Conservation (phyloP, 495 filamentous ascomycete genomes). For the Penicillium cinerascens region DNA sequence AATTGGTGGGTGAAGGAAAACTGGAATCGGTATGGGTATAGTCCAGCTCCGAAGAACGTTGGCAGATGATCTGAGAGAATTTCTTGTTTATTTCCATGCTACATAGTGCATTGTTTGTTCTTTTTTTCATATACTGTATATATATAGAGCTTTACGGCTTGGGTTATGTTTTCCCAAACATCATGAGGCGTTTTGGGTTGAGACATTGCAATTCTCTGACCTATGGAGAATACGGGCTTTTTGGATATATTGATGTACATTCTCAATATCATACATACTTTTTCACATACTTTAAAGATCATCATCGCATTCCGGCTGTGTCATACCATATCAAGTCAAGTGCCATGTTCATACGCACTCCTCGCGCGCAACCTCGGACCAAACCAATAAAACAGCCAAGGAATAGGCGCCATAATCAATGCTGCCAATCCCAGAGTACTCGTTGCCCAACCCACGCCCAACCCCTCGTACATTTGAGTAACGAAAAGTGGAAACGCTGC, state of each 20-base stretch:
- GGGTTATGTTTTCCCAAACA: too few relatives aligned
- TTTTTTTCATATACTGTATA: neutral
- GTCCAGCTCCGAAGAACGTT: neutral
- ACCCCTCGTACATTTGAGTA: constrained; percentile 36
- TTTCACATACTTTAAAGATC: too few relatives aligned
- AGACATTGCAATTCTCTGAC: too few relatives aligned
- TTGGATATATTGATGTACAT: too few relatives aligned
- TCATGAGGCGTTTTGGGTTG: too few relatives aligned
- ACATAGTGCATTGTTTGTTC: too few relatives aligned
- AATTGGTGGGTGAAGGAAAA: constrained; percentile 46
- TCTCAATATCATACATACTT: neutral
- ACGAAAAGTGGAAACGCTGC: constrained; percentile 65
- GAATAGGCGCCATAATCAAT: constrained; percentile 39
- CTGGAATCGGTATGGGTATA: constrained; percentile 21
- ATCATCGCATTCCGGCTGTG: too few relatives aligned
- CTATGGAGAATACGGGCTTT: too few relatives aligned
- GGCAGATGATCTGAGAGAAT: neutral
- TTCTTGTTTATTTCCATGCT: neutral
- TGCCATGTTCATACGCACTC: neutral
- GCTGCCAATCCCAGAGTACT: constrained; percentile 42
- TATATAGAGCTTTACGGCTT: neutral
- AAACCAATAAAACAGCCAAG: constrained; percentile 22
- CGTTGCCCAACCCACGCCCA: constrained; percentile 58
- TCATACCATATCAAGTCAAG: neutral
- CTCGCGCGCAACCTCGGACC: constrained; percentile 3